A percentile compares a stretch with the other conserved stretches of the same genome.
Evolutionary conservation across 495 filamentous ascomycete genomes (phyloP).

Genomic region (Xylaria palmicola): DNA sequence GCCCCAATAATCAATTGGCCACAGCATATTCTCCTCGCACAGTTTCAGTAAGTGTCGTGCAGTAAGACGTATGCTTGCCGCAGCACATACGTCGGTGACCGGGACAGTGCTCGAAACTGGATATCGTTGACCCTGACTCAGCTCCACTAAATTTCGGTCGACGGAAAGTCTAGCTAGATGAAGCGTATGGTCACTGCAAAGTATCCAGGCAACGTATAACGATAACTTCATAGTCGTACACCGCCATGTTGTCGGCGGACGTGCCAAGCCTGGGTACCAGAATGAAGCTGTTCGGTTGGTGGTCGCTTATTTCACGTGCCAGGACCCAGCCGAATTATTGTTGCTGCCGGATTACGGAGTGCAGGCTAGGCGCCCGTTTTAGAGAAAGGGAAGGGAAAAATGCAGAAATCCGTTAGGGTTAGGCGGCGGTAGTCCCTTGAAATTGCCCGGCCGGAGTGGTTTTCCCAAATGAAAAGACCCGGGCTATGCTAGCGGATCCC

Average conservation of each 20-base stretch:
- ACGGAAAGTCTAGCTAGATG: background rate
- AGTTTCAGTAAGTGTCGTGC: background rate
- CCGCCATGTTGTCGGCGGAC: background rate
- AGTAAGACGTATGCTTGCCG: background rate
- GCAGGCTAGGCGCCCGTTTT: background rate
- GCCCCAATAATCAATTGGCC: slow-evolving; percentile 1
- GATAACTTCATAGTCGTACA: background rate
- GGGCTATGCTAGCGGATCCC: background rate
- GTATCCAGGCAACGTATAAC: background rate
- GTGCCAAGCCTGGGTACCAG: background rate
- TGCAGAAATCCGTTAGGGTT: background rate
- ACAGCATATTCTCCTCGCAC: background rate
- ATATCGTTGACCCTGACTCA: no score
- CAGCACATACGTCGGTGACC: background rate
- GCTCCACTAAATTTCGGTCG: no score
- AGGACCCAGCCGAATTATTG: background rate
- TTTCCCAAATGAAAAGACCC: background rate
- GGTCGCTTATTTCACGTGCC: background rate
- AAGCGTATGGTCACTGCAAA: background rate
- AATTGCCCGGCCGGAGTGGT: background rate
- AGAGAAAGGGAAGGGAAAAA: background rate
- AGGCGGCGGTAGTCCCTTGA: background rate
- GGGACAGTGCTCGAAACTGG: no score
- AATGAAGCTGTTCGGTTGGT: background rate
- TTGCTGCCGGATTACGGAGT: background rate